phyloP scores from a whole-genome alignment of 768 basidiomycete species.

The Erythrobasidium yunnanense region DNA sequence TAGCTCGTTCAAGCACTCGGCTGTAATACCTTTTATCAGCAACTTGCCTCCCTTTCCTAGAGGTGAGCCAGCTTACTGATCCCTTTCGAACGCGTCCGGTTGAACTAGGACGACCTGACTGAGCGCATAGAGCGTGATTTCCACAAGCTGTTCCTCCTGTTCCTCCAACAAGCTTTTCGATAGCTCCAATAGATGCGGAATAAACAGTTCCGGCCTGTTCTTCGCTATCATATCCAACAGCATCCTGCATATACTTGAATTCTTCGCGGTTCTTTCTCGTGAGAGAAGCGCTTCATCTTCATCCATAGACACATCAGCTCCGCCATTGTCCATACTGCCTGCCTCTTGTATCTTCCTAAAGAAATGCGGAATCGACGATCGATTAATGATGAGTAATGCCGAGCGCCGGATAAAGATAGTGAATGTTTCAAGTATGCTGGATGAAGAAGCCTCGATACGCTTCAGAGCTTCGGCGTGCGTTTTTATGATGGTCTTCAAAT shows the following conservation, averaged over 20 bases:
- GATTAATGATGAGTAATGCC: constrained; percentile 64
- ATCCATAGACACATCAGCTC: background rate
- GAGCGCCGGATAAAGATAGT: constrained; percentile 57
- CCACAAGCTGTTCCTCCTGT: constrained; percentile 49
- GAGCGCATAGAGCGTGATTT: constrained; percentile 64
- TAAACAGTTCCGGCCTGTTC: constrained; percentile 60
- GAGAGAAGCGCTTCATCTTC: too few species aligned
- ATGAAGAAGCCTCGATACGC: constrained; percentile 59
- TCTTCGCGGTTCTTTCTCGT: too few species aligned
- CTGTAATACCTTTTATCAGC: background rate
- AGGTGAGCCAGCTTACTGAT: constrained; percentile 1
- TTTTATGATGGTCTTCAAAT: constrained; percentile 68
- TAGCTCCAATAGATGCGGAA: constrained; percentile 64
- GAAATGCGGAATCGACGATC: constrained; percentile 71
- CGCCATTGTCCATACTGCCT: constrained; percentile 42
- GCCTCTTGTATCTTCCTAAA: constrained; percentile 52
- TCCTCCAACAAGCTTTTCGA: constrained; percentile 61
- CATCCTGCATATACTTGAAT: too few species aligned
- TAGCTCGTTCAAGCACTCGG: constrained; percentile 11
- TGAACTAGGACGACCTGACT: background rate
- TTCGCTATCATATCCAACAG: constrained; percentile 57
- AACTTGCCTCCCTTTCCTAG: background rate
- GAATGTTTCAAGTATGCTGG: constrained; percentile 59
- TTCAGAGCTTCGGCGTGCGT: constrained; percentile 67
- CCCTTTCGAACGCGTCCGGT: constrained; percentile 3